Conservation (phyloP, 495 filamentous ascomycete species). For the Daldinia concentrica region DNA sequence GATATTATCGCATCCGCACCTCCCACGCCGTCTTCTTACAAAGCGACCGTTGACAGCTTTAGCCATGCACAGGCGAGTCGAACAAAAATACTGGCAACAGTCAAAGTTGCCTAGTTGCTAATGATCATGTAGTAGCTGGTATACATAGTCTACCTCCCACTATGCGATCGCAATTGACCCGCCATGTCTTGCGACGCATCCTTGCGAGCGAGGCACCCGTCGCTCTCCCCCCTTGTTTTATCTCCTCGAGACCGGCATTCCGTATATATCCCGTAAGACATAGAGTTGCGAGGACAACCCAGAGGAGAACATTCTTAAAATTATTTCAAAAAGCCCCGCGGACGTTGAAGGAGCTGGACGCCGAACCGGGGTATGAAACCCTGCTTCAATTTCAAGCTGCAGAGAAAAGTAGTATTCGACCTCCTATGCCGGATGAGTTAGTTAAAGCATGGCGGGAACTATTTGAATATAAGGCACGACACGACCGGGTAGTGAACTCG, state of each 20-base stretch:
- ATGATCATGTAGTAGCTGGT: conserved; percentile 36
- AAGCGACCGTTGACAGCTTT: conserved; percentile 16
- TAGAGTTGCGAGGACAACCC: conserved; percentile 41
- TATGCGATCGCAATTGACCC: conserved; percentile 82
- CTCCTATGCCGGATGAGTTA: conserved; percentile 67
- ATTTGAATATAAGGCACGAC: conserved; percentile 63
- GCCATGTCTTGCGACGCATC: conserved; percentile 51
- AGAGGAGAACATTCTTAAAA: conserved; percentile 64
- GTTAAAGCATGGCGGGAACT: conserved; percentile 71
- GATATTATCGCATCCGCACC: conserved; percentile 12
- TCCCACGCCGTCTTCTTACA: conserved; percentile 9
- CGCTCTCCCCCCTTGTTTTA: conserved; percentile 30
- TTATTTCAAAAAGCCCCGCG: conserved; percentile 66
- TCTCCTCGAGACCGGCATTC: conserved; percentile 21
- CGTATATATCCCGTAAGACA: conserved; percentile 39
- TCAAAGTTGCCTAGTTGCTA: conserved; percentile 23
- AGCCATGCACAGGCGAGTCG: conserved; percentile 48
- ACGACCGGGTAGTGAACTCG: conserved; percentile 63
- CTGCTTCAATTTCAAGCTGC: conserved; percentile 62
- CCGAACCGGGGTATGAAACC: conserved; percentile 67
- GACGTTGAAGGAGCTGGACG: conserved; percentile 60
- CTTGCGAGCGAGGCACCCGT: conserved; percentile 40
- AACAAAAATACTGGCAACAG: neutral
- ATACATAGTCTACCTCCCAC: conserved; percentile 48
- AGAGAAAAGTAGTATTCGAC: conserved; percentile 59